These are phyloP conservation scores for Inonotus hispidus DNA, from an alignment of 1,284 basidiomycete genomes.

Conservation along the genomic window DNA sequence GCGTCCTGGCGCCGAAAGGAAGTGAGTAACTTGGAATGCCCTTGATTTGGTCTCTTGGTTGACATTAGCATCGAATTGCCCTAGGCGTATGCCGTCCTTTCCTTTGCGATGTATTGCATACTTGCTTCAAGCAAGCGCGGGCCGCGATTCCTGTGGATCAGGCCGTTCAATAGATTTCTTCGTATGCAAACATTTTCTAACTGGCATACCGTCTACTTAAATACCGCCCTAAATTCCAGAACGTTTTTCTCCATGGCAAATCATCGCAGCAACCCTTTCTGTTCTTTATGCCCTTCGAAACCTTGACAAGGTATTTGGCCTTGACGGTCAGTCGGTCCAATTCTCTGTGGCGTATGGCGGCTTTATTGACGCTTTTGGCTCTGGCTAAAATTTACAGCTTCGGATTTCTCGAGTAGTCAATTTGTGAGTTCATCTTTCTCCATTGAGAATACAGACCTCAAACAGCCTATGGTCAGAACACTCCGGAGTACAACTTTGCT, in stretches of 20 bases:
- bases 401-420: slow-evolving; percentile 41
- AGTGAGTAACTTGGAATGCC: slow-evolving; percentile 31
- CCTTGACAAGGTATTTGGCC: slow-evolving; percentile 81
- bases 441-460: slow-evolving; percentile 14
- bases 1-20: slow-evolving; percentile 73
- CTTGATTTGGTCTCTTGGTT: not conserved
- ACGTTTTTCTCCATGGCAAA: slow-evolving; percentile 92
- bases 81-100: slow-evolving; percentile 79
- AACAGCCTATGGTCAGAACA: slow-evolving; percentile 55
- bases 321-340: slow-evolving; percentile 58
- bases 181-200: slow-evolving; percentile 37
- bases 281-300: slow-evolving; percentile 82
- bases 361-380: not conserved
- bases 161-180: slow-evolving; percentile 51
- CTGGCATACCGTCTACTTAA: not conserved
- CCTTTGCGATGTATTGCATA: slow-evolving; percentile 88
- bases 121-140: slow-evolving; percentile 61
- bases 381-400: not conserved
- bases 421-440: slow-evolving; percentile 47
- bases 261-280: slow-evolving; percentile 83
- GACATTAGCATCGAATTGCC: not conserved
- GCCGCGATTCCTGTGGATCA: slow-evolving; percentile 61
- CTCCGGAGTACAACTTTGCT: slow-evolving; percentile 91
- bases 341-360: not conserved
- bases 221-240: slow-evolving; percentile 37